These are phyloP conservation scores for Lanmaoa pseudosensibilis DNA, from an alignment of 768 basidiomycete species.

Conservation along the genomic window DNA sequence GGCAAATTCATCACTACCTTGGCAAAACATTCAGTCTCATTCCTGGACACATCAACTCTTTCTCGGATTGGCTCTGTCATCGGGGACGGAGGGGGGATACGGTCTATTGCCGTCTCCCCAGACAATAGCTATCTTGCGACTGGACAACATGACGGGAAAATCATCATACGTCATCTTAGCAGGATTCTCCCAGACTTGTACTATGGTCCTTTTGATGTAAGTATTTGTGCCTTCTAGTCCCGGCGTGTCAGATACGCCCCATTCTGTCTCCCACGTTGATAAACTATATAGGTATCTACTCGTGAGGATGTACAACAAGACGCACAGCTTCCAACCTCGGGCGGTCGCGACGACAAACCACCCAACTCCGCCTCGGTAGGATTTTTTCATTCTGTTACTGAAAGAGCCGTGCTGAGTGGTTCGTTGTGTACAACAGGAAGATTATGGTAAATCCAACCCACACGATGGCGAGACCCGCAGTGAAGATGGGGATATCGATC, in stretches of 20 bases:
- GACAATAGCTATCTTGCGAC: neutral
- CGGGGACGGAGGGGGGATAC: neutral
- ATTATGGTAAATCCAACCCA: no score
- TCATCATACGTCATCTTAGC: neutral
- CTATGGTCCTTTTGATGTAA: neutral
- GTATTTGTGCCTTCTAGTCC: neutral
- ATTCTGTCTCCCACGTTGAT: neutral
- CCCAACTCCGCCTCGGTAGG: no score
- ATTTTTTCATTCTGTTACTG: no score
- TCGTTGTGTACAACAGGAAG: no score
- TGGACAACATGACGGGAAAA: neutral
- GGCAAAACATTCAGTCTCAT: neutral
- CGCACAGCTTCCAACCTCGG: no score
- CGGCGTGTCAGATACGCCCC: neutral
- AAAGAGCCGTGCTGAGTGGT: no score
- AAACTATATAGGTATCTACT: neutral
- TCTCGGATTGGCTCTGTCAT: neutral
- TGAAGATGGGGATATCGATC: neutral
- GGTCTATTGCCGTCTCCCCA: neutral
- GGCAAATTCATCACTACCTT: neutral
- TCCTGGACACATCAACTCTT: no score
- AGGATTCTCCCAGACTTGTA: neutral
- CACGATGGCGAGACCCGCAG: no score
- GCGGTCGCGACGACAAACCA: neutral
- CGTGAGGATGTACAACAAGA: no score